Evolutionary conservation across 2,329 filamentous ascomycete genomes (phyloP).

Genomic region (Pyrenochaeta sp.): DNA sequence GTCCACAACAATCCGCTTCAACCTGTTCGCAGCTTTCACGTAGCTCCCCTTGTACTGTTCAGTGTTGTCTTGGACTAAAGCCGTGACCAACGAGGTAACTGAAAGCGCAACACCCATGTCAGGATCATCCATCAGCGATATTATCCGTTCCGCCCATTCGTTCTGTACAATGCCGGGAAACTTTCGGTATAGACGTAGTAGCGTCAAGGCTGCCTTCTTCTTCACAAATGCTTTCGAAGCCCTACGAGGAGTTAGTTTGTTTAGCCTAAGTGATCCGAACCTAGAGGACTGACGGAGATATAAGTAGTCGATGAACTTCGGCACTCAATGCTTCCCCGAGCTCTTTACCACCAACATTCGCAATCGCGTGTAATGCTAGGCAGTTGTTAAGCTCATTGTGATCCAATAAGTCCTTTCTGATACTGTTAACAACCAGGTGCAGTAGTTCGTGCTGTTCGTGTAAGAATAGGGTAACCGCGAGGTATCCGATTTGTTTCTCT

Average conservation of each 20-base stretch:
- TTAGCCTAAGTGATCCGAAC: background rate
- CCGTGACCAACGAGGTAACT: constrained; percentile 94
- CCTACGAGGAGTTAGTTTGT: constrained; percentile 50
- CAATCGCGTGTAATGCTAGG: constrained; percentile 93
- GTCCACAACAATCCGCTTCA: constrained; percentile 91
- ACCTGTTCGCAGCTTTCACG: constrained; percentile 85
- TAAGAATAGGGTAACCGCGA: constrained; percentile 95
- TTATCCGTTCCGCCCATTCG: constrained; percentile 97
- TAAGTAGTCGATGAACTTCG: constrained; percentile 92
- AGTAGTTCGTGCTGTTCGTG: constrained; percentile 97
- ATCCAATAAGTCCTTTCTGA: constrained; percentile 92
- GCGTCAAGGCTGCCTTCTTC: constrained; percentile 95
- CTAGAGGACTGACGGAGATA: constrained; percentile 78
- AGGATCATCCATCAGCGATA: constrained; percentile 96
- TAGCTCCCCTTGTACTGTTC: constrained; percentile 95
- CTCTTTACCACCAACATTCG: constrained; percentile 94
- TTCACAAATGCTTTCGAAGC: constrained; percentile 97
- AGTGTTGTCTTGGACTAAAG: constrained; percentile 90
- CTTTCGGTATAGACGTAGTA: constrained; percentile 93
- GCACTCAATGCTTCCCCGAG: constrained; percentile 94
- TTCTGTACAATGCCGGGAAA: constrained; percentile 91
- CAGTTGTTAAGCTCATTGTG: constrained; percentile 98
- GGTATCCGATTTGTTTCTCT: constrained; percentile 98
- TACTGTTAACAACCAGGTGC: constrained; percentile 97
- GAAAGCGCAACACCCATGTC: constrained; percentile 95